Conservation (phyloP, 2,329 filamentous ascomycete species). For the Chaetomium sp. region DNA sequence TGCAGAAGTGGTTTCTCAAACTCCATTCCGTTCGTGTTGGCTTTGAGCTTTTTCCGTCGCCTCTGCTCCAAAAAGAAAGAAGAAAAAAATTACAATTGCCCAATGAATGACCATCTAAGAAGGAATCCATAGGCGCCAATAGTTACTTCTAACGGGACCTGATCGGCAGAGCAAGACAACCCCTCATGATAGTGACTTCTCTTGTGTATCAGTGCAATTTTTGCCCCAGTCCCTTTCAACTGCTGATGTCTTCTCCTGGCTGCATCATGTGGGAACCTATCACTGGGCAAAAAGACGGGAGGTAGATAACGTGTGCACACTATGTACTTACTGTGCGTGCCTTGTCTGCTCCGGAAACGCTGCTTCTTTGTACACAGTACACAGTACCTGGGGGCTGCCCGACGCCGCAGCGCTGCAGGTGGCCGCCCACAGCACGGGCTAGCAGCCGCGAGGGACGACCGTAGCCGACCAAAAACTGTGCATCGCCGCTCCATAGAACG, state of each 20-base stretch:
- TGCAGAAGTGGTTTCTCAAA: neutral
- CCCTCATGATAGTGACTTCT: neutral
- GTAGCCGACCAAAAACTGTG: conserved; percentile 26
- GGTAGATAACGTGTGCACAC: neutral
- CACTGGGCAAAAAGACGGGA: neutral
- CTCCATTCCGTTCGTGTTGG: neutral
- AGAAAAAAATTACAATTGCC: neutral
- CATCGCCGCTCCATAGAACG: conserved; percentile 16
- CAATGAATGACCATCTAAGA: neutral
- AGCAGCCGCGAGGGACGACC: conserved; percentile 18
- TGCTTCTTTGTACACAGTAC: conserved; percentile 16
- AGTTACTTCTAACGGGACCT: neutral
- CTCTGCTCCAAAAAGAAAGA: neutral
- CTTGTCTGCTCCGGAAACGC: conserved; percentile 5
- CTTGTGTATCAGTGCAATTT: neutral
- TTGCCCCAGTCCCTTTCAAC: neutral
- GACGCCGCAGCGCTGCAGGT: conserved; percentile 28
- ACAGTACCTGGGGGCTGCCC: conserved; percentile 1
- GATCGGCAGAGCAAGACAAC: neutral
- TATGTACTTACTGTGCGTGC: conserved; percentile 15
- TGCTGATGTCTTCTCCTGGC: neutral
- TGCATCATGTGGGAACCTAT: neutral
- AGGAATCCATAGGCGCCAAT: neutral
- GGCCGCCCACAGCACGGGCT: conserved; percentile 15
- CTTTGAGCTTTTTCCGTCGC: neutral